These are phyloP conservation scores for Phytophthora constricta DNA, from an alignment of 352 stramenopile species.

Conservation along the genomic window DNA sequence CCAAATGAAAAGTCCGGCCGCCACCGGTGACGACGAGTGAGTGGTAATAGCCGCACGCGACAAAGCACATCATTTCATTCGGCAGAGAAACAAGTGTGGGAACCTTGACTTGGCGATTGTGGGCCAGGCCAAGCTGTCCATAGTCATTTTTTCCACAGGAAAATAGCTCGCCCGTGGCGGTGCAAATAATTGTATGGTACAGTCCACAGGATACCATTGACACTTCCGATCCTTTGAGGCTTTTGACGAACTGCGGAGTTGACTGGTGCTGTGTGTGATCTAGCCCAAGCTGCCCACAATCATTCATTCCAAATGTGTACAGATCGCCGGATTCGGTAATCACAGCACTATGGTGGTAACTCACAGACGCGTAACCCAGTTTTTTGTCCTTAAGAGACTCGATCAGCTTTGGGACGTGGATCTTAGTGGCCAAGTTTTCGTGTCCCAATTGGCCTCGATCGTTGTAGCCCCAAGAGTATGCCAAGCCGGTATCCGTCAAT, in stretches of 20 bases:
- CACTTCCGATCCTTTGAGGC: conserved; percentile 72
- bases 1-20: conserved; percentile 81
- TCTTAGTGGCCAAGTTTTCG: conserved; percentile 86
- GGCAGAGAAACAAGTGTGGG: conserved; percentile 61
- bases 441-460: conserved; percentile 87
- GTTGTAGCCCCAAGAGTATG: conserved; percentile 91
- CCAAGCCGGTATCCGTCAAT: conserved; percentile 77
- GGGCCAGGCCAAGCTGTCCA: conserved; percentile 79
- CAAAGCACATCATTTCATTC: conserved; percentile 81
- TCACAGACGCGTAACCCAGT: conserved; percentile 78
- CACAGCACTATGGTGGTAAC: conserved; percentile 87
- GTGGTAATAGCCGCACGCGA: conserved; percentile 90
- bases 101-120: conserved; percentile 81
- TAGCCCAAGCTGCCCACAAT: conserved; percentile 86
- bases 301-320: conserved; percentile 91
- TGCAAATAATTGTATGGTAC: conserved; percentile 88
- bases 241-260: conserved; percentile 77
- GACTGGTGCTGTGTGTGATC: conserved; percentile 84
- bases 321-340: conserved; percentile 77
- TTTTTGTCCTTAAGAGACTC: conserved; percentile 88
- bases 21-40: conserved; percentile 72
- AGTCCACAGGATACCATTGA: conserved; percentile 83
- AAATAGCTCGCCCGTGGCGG: conserved; percentile 67
- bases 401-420: conserved; percentile 85
- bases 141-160: conserved; percentile 91